phyloP scores from a whole-genome alignment of 139 green algal genomes.

The Astrephomene gubernaculifera region DNA sequence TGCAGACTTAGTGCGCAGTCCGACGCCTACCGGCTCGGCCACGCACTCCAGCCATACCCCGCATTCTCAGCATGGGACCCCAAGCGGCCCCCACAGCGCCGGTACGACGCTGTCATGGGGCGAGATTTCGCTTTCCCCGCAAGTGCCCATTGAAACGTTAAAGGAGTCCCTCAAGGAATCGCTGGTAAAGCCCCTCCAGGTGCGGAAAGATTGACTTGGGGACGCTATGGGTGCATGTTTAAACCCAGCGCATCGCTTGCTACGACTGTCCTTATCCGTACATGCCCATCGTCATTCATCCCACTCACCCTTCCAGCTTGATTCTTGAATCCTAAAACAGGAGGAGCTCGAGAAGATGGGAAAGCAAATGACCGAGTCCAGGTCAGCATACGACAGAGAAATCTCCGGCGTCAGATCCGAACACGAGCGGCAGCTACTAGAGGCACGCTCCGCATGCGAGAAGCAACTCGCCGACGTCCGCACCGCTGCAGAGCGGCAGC shows the following conservation, averaged over 20 bases:
- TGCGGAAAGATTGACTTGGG: neutral
- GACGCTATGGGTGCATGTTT: no score
- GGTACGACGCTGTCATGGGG: neutral
- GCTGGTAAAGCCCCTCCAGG: conserved; percentile 21
- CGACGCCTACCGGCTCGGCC: no score
- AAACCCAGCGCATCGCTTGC: no score
- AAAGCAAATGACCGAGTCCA: neutral
- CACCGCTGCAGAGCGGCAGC: neutral
- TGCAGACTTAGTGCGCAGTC: no score
- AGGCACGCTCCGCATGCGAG: neutral
- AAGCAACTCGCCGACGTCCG: conserved; percentile 1
- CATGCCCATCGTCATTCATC: no score
- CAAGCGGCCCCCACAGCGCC: neutral
- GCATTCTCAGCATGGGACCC: no score
- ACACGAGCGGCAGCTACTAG: conserved; percentile 30
- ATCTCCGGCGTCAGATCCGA: neutral
- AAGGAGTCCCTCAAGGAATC: conserved; percentile 11
- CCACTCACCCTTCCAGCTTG: no score
- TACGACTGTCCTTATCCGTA: no score
- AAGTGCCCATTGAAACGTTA: neutral
- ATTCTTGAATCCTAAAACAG: no score
- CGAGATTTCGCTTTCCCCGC: neutral
- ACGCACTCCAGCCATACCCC: no score
- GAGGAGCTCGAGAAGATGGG: conserved; percentile 48
- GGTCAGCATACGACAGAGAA: conserved; percentile 27